These are phyloP conservation scores for Colletotrichum musicola DNA, from an alignment of 2,329 filamentous ascomycete species.

Conservation along the genomic window DNA sequence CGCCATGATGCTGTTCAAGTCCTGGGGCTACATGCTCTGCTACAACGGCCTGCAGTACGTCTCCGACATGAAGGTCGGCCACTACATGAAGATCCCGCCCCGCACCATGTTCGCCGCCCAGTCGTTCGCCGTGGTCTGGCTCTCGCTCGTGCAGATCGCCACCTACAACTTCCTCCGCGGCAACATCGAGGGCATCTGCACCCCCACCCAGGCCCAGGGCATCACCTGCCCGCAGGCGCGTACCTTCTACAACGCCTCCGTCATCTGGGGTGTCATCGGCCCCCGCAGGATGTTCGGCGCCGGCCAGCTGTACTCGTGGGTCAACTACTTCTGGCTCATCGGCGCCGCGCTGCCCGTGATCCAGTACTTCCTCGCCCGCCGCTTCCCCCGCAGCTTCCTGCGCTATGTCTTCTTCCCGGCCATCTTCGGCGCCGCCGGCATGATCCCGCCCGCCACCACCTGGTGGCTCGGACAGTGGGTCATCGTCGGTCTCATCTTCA, in stretches of 20 bases:
- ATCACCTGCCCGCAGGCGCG: conserved; percentile 69
- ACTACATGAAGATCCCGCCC: conserved; percentile 67
- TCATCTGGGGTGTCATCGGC: conserved; percentile 73
- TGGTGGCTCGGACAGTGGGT: conserved; percentile 68
- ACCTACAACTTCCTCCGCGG: conserved; percentile 55
- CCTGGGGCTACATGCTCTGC: conserved; percentile 60
- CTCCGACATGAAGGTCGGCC: conserved; percentile 64
- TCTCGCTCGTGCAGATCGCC: conserved; percentile 53
- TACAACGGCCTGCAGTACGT: conserved; percentile 62
- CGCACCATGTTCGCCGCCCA: conserved; percentile 62
- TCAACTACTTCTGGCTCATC: conserved; percentile 67
- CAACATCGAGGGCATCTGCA: conserved; percentile 68
- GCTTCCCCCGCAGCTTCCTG: conserved; percentile 59
- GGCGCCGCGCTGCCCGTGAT: conserved; percentile 61
- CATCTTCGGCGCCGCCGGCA: conserved; percentile 62
- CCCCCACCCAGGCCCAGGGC: conserved; percentile 58
- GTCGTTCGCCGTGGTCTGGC: conserved; percentile 55
- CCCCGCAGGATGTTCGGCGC: conserved; percentile 50
- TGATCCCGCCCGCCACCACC: conserved; percentile 68
- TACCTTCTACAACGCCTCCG: conserved; percentile 71
- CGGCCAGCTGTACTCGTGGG: conserved; percentile 60
- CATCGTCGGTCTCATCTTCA: conserved; percentile 67
- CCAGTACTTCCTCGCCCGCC: conserved; percentile 62
- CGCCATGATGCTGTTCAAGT: conserved; percentile 65
- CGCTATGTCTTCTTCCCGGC: conserved; percentile 66